Base-by-base conservation (phyloP, 345 rosid species). In the Melastoma malabathricum region DNA sequence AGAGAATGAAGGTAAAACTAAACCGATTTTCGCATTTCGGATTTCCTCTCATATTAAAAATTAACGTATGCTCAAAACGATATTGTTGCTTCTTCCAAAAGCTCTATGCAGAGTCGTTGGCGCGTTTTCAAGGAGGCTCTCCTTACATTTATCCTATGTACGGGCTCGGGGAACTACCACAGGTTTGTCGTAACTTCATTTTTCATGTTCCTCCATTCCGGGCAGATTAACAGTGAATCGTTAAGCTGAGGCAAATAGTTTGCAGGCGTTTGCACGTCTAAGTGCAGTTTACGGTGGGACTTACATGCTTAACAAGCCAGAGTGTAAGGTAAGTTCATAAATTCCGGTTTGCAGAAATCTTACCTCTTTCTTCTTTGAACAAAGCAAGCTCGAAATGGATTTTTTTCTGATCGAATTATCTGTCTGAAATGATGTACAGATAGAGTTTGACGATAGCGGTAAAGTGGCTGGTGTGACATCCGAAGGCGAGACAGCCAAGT, bases 221-320 rank as follows among this genome's bases (percentile, higher is more conserved):
- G 41, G 9, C 12, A 10, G 12, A 34, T 34, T 12, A 8, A 34
- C 12, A 34, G 10, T 12, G 41, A 34, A 34, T 34, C 2, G 41
- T 34, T 34, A 6, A 7, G 41, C 41, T 34, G 41, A 34, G 9
- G 41, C 41, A 8, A 34, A 8, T 34, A 9, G 18, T 51, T 51
- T 20, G 23, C 65, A 84, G 96, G 94, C 95, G 38, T 92, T 92
- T 67, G 95, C 98, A 0, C 94, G 96, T 31, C 68, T 84, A 54
- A 90, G 96, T 68, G 98, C 94, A 10, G 98, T 90, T 50, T 86
- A 87, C 27, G 93, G 95, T 38, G 95, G 96, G 38, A 87, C 95
- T 54, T 87, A 92, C 85, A 92, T 92, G 98, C 95, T 92, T 23
- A 87, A 80, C 77, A 92, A 87, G 65, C 93, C 95, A 54, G 84